Base-by-base conservation (phyloP, 352 stramenopile species). In the Phytophthora ramorum region DNA sequence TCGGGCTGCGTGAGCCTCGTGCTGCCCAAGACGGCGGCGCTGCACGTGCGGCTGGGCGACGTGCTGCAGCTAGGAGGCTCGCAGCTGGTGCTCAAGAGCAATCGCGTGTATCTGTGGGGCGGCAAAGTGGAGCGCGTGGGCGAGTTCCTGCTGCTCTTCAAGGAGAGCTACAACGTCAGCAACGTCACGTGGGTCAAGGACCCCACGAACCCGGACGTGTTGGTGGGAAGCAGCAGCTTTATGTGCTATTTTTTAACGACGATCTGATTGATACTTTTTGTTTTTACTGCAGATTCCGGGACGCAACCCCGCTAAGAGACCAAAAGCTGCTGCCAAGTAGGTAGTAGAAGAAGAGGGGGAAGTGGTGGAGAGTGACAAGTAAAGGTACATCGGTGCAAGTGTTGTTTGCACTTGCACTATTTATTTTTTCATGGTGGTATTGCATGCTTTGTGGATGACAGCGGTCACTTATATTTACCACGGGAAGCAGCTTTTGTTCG, bases 121-220 rank as follows among this genome's bases (percentile, higher is more conserved):
- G 87, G 89, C 40, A 89, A 89, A 37, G 78, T 95, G 53, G 89
- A 96, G 69, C 86, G 89, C 49, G 81, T 93, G 28, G 89, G 89
- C 53, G 89, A 96, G 45, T 96, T 95, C 69, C 76, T 88, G 12
- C 66, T 94, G 80, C 76, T 95, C 8, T 96, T 96, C 58, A 96
- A 96, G 60, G 89, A 96, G 71, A 75, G 71, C 28, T 47, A 75
- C 58, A 95, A 96, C 52, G 78, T 96, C 45, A 96, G 86, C 78
- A 93, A 77, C 51, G 67, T 94, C 63, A 81, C 85, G 28, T 96
- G 88, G 81, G 81, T 91, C 35, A 92, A 93, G 45, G 89, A 96
- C 64, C 84, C 84, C 14, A 76, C 72, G 40, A 90, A 93, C 58
- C 83, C 81, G 0, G 83, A 95, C 37, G 63, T 69, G 2, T 58